Evolutionary conservation across 31 red algal species (phyloP).

Genomic region (Asparagopsis taxiformis): DNA sequence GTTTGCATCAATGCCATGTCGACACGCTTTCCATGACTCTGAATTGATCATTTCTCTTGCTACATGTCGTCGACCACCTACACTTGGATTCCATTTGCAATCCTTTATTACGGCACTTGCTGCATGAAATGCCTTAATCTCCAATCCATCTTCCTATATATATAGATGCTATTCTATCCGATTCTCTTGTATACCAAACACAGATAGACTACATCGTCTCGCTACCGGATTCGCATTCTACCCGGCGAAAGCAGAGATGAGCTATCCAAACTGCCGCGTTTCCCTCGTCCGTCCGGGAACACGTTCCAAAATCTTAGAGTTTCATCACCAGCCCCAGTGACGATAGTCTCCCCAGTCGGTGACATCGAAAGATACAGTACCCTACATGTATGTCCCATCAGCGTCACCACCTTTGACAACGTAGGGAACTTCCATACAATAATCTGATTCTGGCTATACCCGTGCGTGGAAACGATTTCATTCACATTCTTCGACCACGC

Average conservation of each 20-base stretch:
- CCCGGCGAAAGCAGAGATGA: conserved; percentile 30
- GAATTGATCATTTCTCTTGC: too few relatives aligned
- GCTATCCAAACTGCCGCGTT: conserved; percentile 27
- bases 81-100: too few relatives aligned
- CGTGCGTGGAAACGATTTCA: conserved; percentile 89
- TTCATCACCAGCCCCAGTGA: conserved; percentile 91
- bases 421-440: conserved; percentile 90
- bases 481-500: conserved; percentile 86
- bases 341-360: conserved; percentile 73
- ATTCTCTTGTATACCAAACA: too few relatives aligned
- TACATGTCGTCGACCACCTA: too few relatives aligned
- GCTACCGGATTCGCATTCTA: conserved; percentile 60
- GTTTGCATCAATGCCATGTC: too few relatives aligned
- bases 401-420: conserved; percentile 80
- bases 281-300: conserved; percentile 58
- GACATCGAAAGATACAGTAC: conserved; percentile 74
- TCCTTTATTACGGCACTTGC: too few relatives aligned
- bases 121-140: too few relatives aligned
- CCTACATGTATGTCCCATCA: conserved; percentile 75
- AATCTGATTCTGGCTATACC: conserved; percentile 91
- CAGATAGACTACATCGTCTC: too few relatives aligned
- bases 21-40: too few relatives aligned
- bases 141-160: too few relatives aligned
- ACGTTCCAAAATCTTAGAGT: conserved; percentile 93
- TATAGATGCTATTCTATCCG: too few relatives aligned